Base-by-base conservation (phyloP, 164 flowering plant species). In the Platanus orientalis region DNA sequence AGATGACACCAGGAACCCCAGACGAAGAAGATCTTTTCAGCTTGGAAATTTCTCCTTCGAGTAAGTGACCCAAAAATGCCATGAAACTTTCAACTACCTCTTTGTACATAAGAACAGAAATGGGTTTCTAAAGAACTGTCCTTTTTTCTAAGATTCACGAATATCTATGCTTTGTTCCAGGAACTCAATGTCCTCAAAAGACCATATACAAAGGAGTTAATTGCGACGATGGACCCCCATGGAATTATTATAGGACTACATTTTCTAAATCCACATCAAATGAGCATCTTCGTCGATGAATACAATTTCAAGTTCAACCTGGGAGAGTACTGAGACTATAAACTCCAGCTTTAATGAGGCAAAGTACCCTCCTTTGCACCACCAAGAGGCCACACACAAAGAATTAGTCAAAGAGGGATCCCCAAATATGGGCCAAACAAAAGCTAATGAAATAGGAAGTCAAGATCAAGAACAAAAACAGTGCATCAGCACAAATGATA, bases 1-100 rank as follows among this genome's bases (percentile, higher is more conserved):
- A 85, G 67, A 83, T 81, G 90, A 60, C 80, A 48, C 83, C 83
- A 21, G 84, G 78, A 69, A 63, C 64, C 23, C 61, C 71, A 39
- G 76, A 72, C 42, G 79, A 72, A 14, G 75, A 71, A 12, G 74
- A 76, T 29, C 69, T 69, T 34, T 69, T 76, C 69, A 76, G 72
- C 60, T 48, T 72, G 68, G 79, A 73, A 30, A 21, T 65, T 51
- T 68, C 73, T 50, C 62, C 74, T 0, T 48, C 10, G 16, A 65
- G 86, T 83, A 75, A 79, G 78, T 62, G 34, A 60, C 45, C 21
- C 4, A 21, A n/a, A n/a, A n/a, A n/a, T n/a, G n/a, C n/a, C n/a
- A n/a, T n/a, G n/a, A n/a, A n/a, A n/a, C n/a, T n/a, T 11, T 1
- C n/a, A n/a, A n/a, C n/a, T n/a, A n/a, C n/a, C n/a, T n/a, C n/a